phyloP scores from a whole-genome alignment of 164 flowering plant species.

The Vitis riparia region DNA sequence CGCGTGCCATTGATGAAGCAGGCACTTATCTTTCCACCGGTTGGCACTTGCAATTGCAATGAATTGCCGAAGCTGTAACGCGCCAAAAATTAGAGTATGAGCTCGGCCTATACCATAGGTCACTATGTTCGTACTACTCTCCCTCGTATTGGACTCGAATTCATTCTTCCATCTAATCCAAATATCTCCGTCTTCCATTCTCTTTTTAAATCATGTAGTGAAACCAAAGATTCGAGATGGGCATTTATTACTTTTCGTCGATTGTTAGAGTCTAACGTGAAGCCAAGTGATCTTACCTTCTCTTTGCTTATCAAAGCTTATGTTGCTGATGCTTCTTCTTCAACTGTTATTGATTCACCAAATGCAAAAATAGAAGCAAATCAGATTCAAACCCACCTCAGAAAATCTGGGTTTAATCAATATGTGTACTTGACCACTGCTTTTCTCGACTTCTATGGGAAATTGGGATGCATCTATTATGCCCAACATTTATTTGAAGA shows the following conservation, averaged over 20 bases:
- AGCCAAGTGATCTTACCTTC: constrained; percentile 37
- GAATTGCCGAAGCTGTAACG: not conserved
- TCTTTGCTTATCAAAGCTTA: constrained; percentile 39
- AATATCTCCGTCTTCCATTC: constrained; percentile 27
- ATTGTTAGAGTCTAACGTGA: constrained; percentile 20
- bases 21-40: no score
- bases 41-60: no score
- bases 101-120: not conserved
- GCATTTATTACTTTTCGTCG: constrained; percentile 25
- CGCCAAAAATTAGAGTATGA: constrained; percentile 15
- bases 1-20: no score
- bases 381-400: constrained; percentile 32
- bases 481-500: constrained; percentile 40
- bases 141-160: no score
- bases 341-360: constrained; percentile 7
- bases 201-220: constrained; percentile 20
- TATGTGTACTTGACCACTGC: constrained; percentile 34
- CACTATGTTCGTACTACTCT: not conserved
- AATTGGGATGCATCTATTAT: constrained; percentile 21
- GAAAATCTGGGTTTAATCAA: constrained; percentile 28
- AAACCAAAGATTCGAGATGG: constrained; percentile 9
- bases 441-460: constrained; percentile 24
- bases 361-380: constrained; percentile 17
- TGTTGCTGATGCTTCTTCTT: constrained; percentile 2
- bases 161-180: not conserved